phyloP scores from a whole-genome alignment of 768 basidiomycete genomes.

The Chlorophyllum brunneum region DNA sequence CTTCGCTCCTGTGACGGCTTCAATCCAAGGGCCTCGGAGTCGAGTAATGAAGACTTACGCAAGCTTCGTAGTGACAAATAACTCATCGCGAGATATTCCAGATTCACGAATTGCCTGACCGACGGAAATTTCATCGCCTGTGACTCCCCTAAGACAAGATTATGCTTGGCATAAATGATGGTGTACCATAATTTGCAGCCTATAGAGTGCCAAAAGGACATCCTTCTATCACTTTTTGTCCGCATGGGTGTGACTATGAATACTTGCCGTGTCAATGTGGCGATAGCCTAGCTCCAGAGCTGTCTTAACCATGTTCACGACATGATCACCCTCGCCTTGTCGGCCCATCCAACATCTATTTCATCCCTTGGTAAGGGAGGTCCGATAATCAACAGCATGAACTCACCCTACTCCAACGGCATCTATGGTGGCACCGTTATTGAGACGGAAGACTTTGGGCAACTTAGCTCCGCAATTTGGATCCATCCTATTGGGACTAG shows the following conservation, averaged over 20 bases:
- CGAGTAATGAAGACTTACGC: conserved; percentile 19
- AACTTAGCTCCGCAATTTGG: neutral
- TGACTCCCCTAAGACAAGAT: neutral
- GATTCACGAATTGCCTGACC: conserved; percentile 35
- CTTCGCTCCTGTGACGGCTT: conserved; percentile 21
- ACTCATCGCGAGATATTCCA: conserved; percentile 32
- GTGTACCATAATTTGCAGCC: conserved; percentile 12
- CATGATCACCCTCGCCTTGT: conserved; percentile 23
- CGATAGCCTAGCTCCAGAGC: conserved; percentile 28
- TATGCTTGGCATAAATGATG: neutral
- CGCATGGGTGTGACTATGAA: neutral
- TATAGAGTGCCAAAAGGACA: neutral
- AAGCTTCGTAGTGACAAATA: conserved; percentile 41
- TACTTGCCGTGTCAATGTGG: conserved; percentile 30
- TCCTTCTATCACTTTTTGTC: conserved; percentile 6
- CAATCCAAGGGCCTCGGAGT: conserved; percentile 19
- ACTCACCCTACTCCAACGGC: conserved; percentile 27
- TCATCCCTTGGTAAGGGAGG: neutral
- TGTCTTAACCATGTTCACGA: conserved; percentile 18
- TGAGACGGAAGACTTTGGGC: conserved; percentile 17
- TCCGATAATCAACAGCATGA: neutral
- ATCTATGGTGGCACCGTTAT: conserved; percentile 22
- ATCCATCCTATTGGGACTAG: neutral
- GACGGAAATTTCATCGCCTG: conserved; percentile 33
- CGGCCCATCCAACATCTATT: conserved; percentile 29